These are phyloP conservation scores for Termitomyces sp. DNA, from an alignment of 768 basidiomycete genomes.

Conservation along the genomic window DNA sequence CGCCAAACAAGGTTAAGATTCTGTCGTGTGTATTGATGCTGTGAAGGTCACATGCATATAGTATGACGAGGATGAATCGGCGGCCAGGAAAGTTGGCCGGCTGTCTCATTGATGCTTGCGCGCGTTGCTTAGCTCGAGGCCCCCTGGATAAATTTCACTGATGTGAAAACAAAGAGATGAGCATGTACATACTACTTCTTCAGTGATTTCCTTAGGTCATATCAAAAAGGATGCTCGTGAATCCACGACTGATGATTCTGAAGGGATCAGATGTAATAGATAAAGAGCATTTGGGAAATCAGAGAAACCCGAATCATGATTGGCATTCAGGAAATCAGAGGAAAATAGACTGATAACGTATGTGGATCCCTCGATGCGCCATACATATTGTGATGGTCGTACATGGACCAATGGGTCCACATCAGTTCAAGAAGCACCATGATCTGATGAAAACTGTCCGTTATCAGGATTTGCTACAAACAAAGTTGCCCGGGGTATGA, in stretches of 20 bases:
- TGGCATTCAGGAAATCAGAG: conserved; percentile 3
- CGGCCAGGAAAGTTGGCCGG: background rate
- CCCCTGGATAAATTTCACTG: background rate
- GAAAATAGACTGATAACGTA: background rate
- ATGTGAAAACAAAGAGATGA: conserved; percentile 5
- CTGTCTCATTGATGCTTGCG: background rate
- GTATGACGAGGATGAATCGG: background rate
- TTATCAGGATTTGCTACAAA: conserved; percentile 75
- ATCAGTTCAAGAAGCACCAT: conserved; percentile 11
- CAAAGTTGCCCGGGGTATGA: conserved; percentile 59
- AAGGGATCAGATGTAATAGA: background rate
- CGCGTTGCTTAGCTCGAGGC: background rate
- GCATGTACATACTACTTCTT: background rate
- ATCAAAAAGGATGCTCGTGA: background rate
- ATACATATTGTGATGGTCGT: conserved; percentile 5
- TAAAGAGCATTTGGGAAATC: conserved; percentile 2
- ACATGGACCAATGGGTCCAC: conserved; percentile 3
- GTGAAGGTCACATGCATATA: background rate
- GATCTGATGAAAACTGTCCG: conserved; percentile 18
- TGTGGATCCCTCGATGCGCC: background rate
- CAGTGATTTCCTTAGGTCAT: background rate
- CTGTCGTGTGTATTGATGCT: background rate
- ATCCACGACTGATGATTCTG: background rate
- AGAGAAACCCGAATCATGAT: conserved; percentile 1
- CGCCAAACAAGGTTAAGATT: conserved; percentile 10